Conservation (phyloP, 2,329 filamentous ascomycete species). For the Rutstroemia sp. region DNA sequence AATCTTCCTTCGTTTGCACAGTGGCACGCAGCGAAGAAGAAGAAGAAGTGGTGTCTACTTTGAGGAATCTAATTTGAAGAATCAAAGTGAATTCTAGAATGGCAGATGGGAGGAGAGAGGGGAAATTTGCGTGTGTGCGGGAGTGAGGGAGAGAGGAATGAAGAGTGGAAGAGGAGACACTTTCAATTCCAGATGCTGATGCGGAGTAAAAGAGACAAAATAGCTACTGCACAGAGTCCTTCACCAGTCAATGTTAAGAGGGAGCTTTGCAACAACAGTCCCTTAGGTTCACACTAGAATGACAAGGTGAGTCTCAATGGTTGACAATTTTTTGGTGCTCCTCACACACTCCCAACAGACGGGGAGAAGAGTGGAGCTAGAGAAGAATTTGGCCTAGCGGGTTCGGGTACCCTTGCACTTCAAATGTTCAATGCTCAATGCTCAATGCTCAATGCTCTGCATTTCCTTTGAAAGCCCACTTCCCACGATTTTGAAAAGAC, state of each 20-base stretch:
- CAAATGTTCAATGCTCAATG: background rate
- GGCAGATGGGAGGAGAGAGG: background rate
- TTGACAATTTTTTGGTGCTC: conserved; percentile 6
- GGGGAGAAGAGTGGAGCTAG: background rate
- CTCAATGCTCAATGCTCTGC: no score
- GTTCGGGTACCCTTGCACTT: background rate
- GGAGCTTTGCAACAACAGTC: background rate
- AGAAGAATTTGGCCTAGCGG: background rate
- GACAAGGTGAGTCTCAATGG: conserved; percentile 6
- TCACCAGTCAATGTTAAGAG: background rate
- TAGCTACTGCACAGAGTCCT: background rate
- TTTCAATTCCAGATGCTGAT: background rate
- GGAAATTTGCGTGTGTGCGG: no score
- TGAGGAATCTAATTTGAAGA: background rate
- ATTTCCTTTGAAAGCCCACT: background rate
- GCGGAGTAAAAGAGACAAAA: background rate
- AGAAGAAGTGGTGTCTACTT: background rate
- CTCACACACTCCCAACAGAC: conserved; percentile 7
- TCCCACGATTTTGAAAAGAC: no score
- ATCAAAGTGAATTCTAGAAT: conserved; percentile 3
- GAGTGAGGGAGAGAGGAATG: background rate
- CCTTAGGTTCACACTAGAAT: conserved; percentile 1
- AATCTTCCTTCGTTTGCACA: background rate
- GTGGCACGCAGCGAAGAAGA: background rate
- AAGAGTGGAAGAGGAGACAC: background rate